Percentiles rank a stretch among this genome's conserved stretches.
Conservation (phyloP, 176 grass and related monocot genomes). For the Panicum miliaceum region DNA sequence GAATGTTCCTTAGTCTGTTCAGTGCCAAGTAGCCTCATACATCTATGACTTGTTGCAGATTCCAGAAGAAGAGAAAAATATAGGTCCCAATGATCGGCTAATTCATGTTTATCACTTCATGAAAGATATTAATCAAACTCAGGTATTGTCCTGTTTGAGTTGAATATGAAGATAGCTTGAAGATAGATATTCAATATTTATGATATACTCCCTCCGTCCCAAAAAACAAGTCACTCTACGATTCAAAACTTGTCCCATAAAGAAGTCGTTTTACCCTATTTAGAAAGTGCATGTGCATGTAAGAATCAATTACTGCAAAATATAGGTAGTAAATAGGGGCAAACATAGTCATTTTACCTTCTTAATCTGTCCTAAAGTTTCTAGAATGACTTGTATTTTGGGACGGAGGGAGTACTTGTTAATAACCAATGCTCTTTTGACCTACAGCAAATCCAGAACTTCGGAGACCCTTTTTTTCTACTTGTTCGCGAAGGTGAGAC, state of each 20-base stretch:
- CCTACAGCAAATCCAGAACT: constrained; percentile 81
- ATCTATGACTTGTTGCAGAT: constrained; percentile 56
- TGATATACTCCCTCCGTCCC: too few species aligned
- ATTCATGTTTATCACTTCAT: constrained; percentile 98
- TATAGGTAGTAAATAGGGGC: too few species aligned
- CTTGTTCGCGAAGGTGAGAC: constrained; percentile 85
- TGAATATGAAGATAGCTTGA: too few species aligned
- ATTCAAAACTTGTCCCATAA: too few species aligned
- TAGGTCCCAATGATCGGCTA: constrained; percentile 77
- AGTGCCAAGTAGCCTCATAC: constrained; percentile 23
- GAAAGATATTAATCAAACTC: constrained; percentile 92
- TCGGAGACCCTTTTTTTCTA: constrained; percentile 90
- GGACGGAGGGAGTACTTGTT: too few species aligned
- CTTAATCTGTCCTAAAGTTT: too few species aligned
- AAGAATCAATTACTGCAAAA: too few species aligned
- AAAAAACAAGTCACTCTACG: too few species aligned
- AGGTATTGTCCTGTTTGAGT: constrained; percentile 56
- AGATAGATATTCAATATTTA: constrained; percentile 1
- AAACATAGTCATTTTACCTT: too few species aligned
- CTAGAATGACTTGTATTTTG: too few species aligned
- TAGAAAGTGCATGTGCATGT: too few species aligned
- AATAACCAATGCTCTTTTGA: constrained; percentile 33
- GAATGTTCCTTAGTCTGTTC: background rate
- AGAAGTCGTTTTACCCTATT: too few species aligned
- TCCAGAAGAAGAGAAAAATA: constrained; percentile 88